Percentiles rank a stretch among this genome's conserved stretches.
Evolutionary conservation across 2,329 filamentous ascomycete species (phyloP).

Genomic region (Cryphonectria japonica): DNA sequence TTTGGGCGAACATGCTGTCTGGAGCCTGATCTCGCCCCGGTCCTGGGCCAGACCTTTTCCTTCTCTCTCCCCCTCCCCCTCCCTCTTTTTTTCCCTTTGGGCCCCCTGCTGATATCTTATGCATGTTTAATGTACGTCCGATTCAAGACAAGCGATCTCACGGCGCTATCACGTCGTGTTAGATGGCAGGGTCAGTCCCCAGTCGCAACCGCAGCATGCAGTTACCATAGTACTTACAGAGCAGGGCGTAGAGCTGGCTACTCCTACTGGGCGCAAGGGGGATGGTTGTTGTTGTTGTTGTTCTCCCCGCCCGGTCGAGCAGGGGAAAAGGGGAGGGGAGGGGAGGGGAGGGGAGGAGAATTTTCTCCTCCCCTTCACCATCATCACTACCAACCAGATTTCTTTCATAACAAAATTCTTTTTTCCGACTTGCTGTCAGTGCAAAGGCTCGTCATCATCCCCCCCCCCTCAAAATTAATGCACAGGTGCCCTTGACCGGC

Average conservation of each 20-base stretch:
- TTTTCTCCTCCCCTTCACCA: background rate
- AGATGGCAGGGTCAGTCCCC: conserved; percentile 21
- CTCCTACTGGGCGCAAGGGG: conserved; percentile 1
- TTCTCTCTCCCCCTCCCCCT: background rate
- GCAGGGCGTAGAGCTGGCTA: conserved; percentile 15
- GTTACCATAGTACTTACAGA: background rate
- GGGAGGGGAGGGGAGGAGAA: too few species aligned
- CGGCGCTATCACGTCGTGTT: conserved; percentile 27
- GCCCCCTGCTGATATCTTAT: conserved; percentile 22
- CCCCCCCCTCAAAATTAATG: too few species aligned
- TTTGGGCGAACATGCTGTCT: too few species aligned
- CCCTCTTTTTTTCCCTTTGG: background rate
- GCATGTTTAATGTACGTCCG: conserved; percentile 30
- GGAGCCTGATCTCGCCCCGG: too few species aligned
- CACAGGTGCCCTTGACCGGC: conserved; percentile 12
- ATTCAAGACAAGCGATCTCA: conserved; percentile 29
- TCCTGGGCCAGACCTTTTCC: background rate
- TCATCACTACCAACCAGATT: conserved; percentile 1
- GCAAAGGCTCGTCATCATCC: background rate
- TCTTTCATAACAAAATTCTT: background rate
- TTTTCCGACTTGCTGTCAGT: background rate
- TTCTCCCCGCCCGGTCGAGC: conserved; percentile 1
- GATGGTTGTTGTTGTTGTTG: conserved; percentile 10
- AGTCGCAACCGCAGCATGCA: conserved; percentile 9
- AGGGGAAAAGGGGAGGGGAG: too few species aligned